Evolutionary conservation across 805 yeast genomes (phyloP).

Genomic region (Saturnispora silvae): DNA sequence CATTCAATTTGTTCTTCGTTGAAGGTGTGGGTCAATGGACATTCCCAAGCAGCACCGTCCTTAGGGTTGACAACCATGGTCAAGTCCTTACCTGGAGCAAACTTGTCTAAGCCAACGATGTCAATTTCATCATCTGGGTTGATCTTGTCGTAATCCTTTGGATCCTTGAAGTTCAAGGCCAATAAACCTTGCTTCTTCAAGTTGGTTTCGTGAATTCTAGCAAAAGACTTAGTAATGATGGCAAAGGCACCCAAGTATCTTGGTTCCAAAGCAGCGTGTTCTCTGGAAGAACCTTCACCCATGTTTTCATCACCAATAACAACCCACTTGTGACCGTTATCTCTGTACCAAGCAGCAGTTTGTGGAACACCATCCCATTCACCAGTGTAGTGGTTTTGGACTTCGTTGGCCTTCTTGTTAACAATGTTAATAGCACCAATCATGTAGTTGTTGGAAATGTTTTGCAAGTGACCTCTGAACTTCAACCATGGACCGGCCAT

Average conservation of each 20-base stretch:
- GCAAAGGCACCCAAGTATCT: constrained; percentile 98
- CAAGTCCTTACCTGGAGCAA: constrained; percentile 90
- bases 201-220: constrained; percentile 98
- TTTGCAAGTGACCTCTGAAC: constrained; percentile 98
- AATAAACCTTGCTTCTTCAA: constrained; percentile 98
- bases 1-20: constrained; percentile 95
- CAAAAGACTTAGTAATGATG: constrained; percentile 94
- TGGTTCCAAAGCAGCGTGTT: constrained; percentile 99
- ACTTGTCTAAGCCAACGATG: constrained; percentile 68
- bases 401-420: constrained; percentile 86
- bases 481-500: constrained; percentile 99
- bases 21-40: constrained; percentile 92
- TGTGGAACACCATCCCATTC: constrained; percentile 93
- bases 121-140: constrained; percentile 85
- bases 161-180: constrained; percentile 88
- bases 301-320: constrained; percentile 97
- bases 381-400: constrained; percentile 87
- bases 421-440: constrained; percentile 98
- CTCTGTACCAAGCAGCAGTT: constrained; percentile 91
- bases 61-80: constrained; percentile 64
- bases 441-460: constrained; percentile 98
- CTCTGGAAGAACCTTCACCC: constrained; percentile 99
- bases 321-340: constrained; percentile 87
- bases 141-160: constrained; percentile 88
- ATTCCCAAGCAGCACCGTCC: constrained; percentile 78